Conservation (phyloP, 2,329 filamentous ascomycete species). For the Cyclaneusma minus region DNA sequence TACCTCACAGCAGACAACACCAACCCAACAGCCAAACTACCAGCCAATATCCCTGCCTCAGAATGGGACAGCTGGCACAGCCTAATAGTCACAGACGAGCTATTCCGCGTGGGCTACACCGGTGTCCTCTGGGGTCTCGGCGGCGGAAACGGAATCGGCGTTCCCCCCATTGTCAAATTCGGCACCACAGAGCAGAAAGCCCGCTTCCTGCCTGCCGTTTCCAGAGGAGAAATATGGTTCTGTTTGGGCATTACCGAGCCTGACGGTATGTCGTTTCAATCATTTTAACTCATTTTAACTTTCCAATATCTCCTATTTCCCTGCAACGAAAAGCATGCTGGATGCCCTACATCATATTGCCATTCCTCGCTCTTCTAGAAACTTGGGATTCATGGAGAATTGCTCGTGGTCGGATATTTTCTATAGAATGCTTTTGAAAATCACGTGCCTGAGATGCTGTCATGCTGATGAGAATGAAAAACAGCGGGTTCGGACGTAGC, state of each 20-base stretch:
- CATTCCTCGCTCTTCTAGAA: no score
- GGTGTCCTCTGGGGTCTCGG: slow-evolving; percentile 41
- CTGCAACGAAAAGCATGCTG: background rate
- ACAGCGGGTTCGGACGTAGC: slow-evolving; percentile 47
- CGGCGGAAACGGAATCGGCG: slow-evolving; percentile 45
- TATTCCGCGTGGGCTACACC: slow-evolving; percentile 35
- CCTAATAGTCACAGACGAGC: slow-evolving; percentile 38
- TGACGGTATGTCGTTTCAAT: slow-evolving; percentile 23
- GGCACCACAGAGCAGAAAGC: slow-evolving; percentile 43
- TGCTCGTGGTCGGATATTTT: no score
- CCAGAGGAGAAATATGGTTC: slow-evolving; percentile 41
- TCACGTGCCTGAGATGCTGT: no score
- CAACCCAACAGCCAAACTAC: slow-evolving; percentile 22
- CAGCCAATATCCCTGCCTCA: slow-evolving; percentile 27
- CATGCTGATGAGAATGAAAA: no score
- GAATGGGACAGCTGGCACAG: slow-evolving; percentile 41
- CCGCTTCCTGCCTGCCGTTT: slow-evolving; percentile 42
- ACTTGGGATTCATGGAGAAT: no score
- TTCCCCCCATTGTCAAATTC: slow-evolving; percentile 46
- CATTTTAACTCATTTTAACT: background rate
- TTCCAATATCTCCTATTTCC: background rate
- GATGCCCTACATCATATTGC: no score
- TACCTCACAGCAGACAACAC: slow-evolving; percentile 21
- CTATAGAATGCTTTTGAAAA: no score
- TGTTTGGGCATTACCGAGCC: slow-evolving; percentile 53